A percentile compares a stretch with the other conserved stretches of the same genome.
Evolutionary conservation across 1,284 basidiomycete species (phyloP).

Genomic region (Leccinum subspadiceum): DNA sequence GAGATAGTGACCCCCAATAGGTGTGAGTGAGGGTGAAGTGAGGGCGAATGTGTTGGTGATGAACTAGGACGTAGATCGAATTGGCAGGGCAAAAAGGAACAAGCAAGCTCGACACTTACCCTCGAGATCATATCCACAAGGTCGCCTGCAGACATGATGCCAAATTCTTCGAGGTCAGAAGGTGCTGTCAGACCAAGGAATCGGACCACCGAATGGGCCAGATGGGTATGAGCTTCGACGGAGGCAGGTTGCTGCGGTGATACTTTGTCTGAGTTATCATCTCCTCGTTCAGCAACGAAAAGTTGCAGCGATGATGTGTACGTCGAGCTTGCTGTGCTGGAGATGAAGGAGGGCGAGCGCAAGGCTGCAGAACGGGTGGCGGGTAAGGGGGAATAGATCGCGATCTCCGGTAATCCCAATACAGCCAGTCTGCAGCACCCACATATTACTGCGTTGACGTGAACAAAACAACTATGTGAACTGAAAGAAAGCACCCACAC

Average conservation of each 20-base stretch:
- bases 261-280: slow-evolving; percentile 45
- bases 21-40: slow-evolving; percentile 69
- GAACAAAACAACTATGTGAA: too few relatives aligned
- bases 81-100: slow-evolving; percentile 3
- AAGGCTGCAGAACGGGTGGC: too few relatives aligned
- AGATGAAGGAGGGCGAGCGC: too few relatives aligned
- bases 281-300: neutral
- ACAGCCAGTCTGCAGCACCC: too few relatives aligned
- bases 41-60: slow-evolving; percentile 87
- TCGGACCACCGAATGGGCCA: slow-evolving; percentile 69
- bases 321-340: too few relatives aligned
- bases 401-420: too few relatives aligned
- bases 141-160: slow-evolving; percentile 54
- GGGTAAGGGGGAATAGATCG: too few relatives aligned
- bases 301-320: too few relatives aligned
- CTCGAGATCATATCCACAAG: slow-evolving; percentile 72
- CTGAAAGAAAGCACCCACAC: too few relatives aligned
- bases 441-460: too few relatives aligned
- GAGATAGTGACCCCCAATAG: slow-evolving; percentile 80
- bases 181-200: slow-evolving; percentile 61
- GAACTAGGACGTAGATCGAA: slow-evolving; percentile 52
- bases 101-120: slow-evolving; percentile 37
- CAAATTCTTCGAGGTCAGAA: slow-evolving; percentile 55
- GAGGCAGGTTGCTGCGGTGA: slow-evolving; percentile 41
- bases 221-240: slow-evolving; percentile 58